phyloP scores from a whole-genome alignment of 352 stramenopile species.

The Aphanomyces cochlioides region DNA sequence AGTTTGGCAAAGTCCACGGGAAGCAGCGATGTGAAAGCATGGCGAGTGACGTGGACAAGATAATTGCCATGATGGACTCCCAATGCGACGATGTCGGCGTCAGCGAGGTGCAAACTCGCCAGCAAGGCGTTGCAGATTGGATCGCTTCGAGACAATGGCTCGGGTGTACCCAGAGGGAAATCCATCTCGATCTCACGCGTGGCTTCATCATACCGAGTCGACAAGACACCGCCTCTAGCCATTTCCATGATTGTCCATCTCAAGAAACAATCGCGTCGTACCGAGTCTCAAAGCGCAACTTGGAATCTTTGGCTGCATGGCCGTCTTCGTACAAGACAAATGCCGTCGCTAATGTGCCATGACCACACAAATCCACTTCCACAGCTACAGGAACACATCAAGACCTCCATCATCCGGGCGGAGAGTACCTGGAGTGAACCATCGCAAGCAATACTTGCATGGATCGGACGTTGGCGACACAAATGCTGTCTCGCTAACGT shows the following conservation, averaged over 20 bases:
- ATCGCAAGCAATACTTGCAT: slow-evolving; percentile 48
- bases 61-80: slow-evolving; percentile 29
- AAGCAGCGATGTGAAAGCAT: slow-evolving; percentile 28
- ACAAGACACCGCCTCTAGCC: slow-evolving; percentile 42
- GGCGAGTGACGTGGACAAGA: slow-evolving; percentile 36
- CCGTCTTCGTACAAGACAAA: slow-evolving; percentile 67
- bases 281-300: slow-evolving; percentile 70
- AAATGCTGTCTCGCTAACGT: slow-evolving; percentile 92
- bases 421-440: slow-evolving; percentile 56
- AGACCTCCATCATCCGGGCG: not conserved
- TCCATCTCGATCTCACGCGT: too few relatives aligned
- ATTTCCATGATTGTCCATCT: too few relatives aligned
- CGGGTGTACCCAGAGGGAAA: too few relatives aligned
- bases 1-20: slow-evolving; percentile 37
- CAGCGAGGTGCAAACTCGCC: slow-evolving; percentile 20
- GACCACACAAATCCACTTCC: slow-evolving; percentile 90
- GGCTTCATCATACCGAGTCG: slow-evolving; percentile 31
- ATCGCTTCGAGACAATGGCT: too few relatives aligned
- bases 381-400: slow-evolving; percentile 28
- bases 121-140: too few relatives aligned
- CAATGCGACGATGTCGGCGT: slow-evolving; percentile 30
- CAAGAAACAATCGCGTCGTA: too few relatives aligned
- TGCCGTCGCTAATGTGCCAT: slow-evolving; percentile 87
- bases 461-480: slow-evolving; percentile 37
- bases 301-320: slow-evolving; percentile 36